phyloP scores from a whole-genome alignment of 192 early-diverging fungal species.

The Coemansia sp. region DNA sequence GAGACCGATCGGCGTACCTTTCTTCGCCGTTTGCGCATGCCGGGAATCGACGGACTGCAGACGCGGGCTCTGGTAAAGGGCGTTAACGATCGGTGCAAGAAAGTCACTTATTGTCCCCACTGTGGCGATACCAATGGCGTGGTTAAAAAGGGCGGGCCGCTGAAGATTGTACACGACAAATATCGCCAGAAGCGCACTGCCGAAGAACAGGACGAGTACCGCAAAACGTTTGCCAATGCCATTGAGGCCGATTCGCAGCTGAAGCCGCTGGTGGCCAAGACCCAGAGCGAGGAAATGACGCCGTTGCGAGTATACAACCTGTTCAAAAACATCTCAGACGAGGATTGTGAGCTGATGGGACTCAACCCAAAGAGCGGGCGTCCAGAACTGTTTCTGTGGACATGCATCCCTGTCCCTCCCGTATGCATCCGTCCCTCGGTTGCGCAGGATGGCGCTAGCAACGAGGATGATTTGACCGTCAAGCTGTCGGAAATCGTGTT shows the following conservation, averaged over 20 bases:
- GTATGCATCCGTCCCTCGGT: slow-evolving; percentile 94
- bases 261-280: slow-evolving; percentile 70
- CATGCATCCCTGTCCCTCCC: slow-evolving; percentile 91
- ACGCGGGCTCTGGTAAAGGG: slow-evolving; percentile 75
- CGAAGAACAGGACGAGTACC: slow-evolving; percentile 72
- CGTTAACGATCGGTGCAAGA: slow-evolving; percentile 85
- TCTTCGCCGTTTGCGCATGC: slow-evolving; percentile 66
- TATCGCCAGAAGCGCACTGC: slow-evolving; percentile 78
- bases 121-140: slow-evolving; percentile 81
- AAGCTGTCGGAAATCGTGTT: slow-evolving; percentile 93
- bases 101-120: slow-evolving; percentile 76
- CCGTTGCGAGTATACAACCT: slow-evolving; percentile 82
- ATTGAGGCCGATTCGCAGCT: slow-evolving; percentile 70
- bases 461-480: slow-evolving; percentile 96
- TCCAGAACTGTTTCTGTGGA: slow-evolving; percentile 94
- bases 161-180: slow-evolving; percentile 96
- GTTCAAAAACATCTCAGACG: slow-evolving; percentile 81
- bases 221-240: slow-evolving; percentile 73
- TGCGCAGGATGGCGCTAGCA: slow-evolving; percentile 89
- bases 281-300: slow-evolving; percentile 89
- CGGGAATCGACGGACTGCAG: slow-evolving; percentile 79
- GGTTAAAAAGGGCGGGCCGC: slow-evolving; percentile 92
- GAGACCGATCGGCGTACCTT: slow-evolving; percentile 72
- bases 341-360: slow-evolving; percentile 96
- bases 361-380: slow-evolving; percentile 79